Base-by-base conservation (phyloP, 768 basidiomycete genomes). In the Boletus reticulatus region DNA sequence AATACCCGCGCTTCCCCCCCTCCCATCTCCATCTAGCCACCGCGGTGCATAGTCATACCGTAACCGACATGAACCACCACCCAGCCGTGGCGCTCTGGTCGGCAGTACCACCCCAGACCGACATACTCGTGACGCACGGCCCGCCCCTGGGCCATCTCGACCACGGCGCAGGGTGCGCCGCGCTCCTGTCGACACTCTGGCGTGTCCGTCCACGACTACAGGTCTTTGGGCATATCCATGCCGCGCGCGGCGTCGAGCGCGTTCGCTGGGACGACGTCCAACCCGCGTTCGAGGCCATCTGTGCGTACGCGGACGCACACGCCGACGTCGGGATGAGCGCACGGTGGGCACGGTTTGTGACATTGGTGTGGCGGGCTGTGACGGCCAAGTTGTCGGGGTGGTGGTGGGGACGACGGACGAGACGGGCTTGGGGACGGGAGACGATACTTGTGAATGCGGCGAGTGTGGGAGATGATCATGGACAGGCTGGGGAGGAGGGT, bases 41-140 rank as follows among this genome's bases (percentile, higher is more conserved):
- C 3, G 14, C 45, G 4, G 50, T 52, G 19, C 31, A 31, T 2
- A 19, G 42, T 1, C 31, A 31, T 2, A 19, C 46, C 0, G 4
- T 48, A 5, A 17, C 29, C 27, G 50, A 60, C 31, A 11, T 11
- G 1, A 12, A 36, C 34, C 24, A 43, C 37, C 52, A 58, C 51
- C 52, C 49, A 0, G 29, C 60, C 1, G 45, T 36, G 10, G 43
- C 50, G 16, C 43, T 63, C 20, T 77, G 73, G 73, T 50, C 68
- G 8, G 4, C 32, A 14, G 62, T 77, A 1, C 75, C 73, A 0
- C 53, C 56, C 3, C 29, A 56, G 8, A 70, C 67, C 7, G 77
- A 80, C 56, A 66, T 79, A 16, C 71, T 80, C 29, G 57, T 78
- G 41, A 78, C 77, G 0, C 78, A 78, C 42, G 76, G 78, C 0